Conservation (phyloP, 2,329 filamentous ascomycete genomes). For the Sporothrix pseudoabietina region DNA sequence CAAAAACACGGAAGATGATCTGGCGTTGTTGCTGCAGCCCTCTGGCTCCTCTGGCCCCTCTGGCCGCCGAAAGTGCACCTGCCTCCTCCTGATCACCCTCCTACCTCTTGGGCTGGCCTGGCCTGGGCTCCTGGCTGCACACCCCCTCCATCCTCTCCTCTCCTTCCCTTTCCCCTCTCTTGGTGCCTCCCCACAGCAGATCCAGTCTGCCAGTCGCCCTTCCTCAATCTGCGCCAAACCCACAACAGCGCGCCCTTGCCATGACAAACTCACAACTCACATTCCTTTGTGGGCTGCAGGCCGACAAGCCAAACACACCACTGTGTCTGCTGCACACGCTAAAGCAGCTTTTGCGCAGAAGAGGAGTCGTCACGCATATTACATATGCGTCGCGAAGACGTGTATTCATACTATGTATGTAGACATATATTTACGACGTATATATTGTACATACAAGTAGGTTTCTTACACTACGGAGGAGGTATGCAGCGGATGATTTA, state of each 20-base stretch:
- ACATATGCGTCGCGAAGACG: neutral
- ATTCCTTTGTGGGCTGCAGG: constrained; percentile 10
- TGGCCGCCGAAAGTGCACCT: neutral
- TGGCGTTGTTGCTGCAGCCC: neutral
- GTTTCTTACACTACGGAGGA: no score
- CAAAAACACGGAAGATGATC: neutral
- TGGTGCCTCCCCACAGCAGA: neutral
- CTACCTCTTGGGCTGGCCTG: neutral
- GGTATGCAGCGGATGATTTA: neutral
- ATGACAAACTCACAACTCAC: constrained; percentile 20
- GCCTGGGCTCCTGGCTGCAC: neutral
- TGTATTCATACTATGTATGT: neutral
- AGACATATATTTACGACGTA: neutral
- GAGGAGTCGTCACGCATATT: neutral
- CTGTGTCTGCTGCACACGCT: neutral
- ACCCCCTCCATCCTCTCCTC: neutral
- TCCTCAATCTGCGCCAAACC: neutral
- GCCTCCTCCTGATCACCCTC: constrained; percentile 3
- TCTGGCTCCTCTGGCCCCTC: neutral
- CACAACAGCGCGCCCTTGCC: constrained; percentile 21
- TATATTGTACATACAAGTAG: no score
- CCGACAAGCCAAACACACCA: neutral
- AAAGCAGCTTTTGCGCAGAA: neutral
- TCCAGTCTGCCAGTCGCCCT: neutral
- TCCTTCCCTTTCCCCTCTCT: neutral